Evolutionary conservation across 176 grass and related monocot species (phyloP).

Genomic region (Carex kokanica): DNA sequence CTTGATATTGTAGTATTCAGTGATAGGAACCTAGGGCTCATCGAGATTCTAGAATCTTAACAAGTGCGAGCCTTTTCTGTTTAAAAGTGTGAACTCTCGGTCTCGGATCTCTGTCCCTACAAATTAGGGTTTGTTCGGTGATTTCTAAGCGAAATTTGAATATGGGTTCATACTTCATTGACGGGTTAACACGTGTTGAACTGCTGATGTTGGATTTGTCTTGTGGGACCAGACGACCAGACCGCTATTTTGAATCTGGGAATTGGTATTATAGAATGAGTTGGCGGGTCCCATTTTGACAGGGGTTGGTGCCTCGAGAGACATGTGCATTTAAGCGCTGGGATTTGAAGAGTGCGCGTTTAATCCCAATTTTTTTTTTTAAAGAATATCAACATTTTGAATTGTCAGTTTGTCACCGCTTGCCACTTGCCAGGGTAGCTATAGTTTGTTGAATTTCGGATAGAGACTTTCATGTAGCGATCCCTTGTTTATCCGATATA

Average conservation of each 20-base stretch:
- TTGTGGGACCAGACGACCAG: background rate
- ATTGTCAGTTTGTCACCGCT: background rate
- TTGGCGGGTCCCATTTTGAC: background rate
- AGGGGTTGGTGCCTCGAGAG: background rate
- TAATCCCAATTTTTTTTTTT: background rate
- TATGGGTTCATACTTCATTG: background rate
- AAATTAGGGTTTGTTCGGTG: constrained; percentile 1
- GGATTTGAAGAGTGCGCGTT: background rate
- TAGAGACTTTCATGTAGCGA: background rate
- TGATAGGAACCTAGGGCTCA: background rate
- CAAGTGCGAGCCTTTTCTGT: background rate
- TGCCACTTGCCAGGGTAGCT: background rate
- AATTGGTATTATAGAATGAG: background rate
- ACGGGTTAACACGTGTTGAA: background rate
- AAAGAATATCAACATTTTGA: background rate
- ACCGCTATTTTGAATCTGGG: background rate
- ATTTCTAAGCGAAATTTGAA: constrained; percentile 11
- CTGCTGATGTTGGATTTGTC: background rate
- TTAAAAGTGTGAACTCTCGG: background rate
- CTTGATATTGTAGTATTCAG: background rate
- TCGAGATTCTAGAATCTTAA: background rate
- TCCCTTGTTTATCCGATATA: background rate
- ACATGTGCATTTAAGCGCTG: background rate
- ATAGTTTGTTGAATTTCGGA: background rate
- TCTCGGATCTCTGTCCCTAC: background rate